Conservation (phyloP, 148 eudicot genomes). For the Selenicereus undatus region DNA sequence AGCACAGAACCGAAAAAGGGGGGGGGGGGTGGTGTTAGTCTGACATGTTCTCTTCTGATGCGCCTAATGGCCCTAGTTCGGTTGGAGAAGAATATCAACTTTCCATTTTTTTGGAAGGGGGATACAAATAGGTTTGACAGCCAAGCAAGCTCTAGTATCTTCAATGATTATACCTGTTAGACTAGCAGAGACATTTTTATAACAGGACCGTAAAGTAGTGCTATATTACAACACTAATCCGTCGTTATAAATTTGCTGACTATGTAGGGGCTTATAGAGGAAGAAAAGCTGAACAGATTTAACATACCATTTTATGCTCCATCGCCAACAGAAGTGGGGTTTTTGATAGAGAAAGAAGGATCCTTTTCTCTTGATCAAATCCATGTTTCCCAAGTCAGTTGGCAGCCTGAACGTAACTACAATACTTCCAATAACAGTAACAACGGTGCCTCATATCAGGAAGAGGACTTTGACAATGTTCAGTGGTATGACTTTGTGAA, state of each 20-base stretch:
- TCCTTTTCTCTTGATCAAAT: slow-evolving; percentile 35
- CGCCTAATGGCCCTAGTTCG: no score
- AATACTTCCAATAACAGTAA: neutral
- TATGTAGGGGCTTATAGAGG: slow-evolving; percentile 50
- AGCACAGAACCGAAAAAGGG: no score
- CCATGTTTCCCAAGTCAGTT: slow-evolving; percentile 31
- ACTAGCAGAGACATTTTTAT: no score
- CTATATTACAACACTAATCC: no score
- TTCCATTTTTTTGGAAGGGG: no score
- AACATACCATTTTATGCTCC: slow-evolving; percentile 54
- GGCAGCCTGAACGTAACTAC: slow-evolving; percentile 22
- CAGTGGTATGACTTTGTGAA: slow-evolving; percentile 8
- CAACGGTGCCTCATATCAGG: neutral
- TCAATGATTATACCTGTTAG: no score
- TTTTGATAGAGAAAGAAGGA: slow-evolving; percentile 36
- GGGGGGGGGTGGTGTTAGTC: no score
- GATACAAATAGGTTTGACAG: no score
- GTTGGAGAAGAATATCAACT: no score
- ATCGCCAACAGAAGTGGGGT: slow-evolving; percentile 39
- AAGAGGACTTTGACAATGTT: neutral
- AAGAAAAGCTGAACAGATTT: slow-evolving; percentile 41
- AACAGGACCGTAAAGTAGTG: no score
- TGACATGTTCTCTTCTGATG: no score
- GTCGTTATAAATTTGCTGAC: neutral
- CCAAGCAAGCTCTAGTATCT: neutral